These are phyloP conservation scores for Ambrosia hybrid DNA, from an alignment of 140 eudicot genomes.

Conservation along the genomic window DNA sequence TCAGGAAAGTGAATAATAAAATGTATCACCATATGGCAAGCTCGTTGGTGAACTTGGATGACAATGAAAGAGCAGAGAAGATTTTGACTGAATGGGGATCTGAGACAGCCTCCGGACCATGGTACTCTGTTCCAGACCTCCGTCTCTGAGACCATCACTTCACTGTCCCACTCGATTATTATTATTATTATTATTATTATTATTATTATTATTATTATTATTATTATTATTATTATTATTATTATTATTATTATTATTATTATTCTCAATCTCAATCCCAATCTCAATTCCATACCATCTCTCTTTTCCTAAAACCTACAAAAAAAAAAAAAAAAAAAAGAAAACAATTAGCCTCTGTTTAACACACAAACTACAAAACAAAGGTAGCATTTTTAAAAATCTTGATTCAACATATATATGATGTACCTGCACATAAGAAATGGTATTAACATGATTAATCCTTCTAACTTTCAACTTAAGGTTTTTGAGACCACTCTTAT, in stretches of 20 bases:
- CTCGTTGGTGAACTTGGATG: conserved; percentile 43
- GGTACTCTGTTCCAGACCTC: too few species aligned
- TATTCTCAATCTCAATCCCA: too few species aligned
- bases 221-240: too few species aligned
- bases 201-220: too few species aligned
- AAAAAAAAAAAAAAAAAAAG: neutral
- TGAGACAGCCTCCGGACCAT: neutral
- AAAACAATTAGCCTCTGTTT: too few species aligned
- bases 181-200: too few species aligned
- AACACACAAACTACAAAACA: neutral
- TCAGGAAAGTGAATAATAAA: conserved; percentile 21
- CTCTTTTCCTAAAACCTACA: conserved; percentile 90
- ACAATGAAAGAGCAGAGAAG: conserved; percentile 49
- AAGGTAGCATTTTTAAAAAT: neutral
- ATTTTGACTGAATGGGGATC: conserved; percentile 41
- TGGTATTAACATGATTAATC: conserved; percentile 71
- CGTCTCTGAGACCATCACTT: too few species aligned
- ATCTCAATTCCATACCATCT: too few species aligned
- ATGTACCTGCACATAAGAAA: conserved; percentile 77
- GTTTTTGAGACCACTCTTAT: conserved; percentile 59
- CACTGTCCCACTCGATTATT: too few species aligned
- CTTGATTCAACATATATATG: neutral
- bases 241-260: too few species aligned
- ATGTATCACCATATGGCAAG: conserved; percentile 43
- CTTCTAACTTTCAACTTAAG: conserved; percentile 61